Percentiles rank a stretch among this genome's conserved stretches.
Conservation (phyloP, 1,284 basidiomycete species). For the Bothia castanella region DNA sequence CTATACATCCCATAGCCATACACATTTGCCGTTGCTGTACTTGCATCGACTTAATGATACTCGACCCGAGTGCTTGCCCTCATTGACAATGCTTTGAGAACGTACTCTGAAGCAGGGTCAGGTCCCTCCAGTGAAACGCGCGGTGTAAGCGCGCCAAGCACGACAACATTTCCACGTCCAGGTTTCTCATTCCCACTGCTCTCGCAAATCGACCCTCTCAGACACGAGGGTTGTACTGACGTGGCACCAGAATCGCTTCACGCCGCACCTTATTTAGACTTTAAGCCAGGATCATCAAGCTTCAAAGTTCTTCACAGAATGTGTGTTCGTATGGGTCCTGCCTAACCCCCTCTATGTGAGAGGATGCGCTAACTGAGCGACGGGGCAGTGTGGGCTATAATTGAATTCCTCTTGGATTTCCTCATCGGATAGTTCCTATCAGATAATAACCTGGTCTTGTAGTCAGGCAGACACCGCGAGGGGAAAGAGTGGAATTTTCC, state of each 20-base stretch:
- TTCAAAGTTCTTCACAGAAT: conserved; percentile 11
- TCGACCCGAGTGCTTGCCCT: background rate
- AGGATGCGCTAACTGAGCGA: conserved; percentile 12
- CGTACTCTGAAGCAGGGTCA: conserved; percentile 11
- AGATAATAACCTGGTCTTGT: conserved; percentile 9
- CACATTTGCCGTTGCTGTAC: conserved; percentile 20
- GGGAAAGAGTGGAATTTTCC: conserved; percentile 19
- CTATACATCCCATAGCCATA: conserved; percentile 25
- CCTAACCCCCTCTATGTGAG: conserved; percentile 20
- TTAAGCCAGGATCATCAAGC: conserved; percentile 24
- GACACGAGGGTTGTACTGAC: conserved; percentile 12
- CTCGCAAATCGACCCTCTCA: conserved; percentile 5
- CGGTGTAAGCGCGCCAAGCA: conserved; percentile 3
- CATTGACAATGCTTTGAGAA: background rate
- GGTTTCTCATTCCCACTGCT: conserved; percentile 11
- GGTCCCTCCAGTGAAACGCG: conserved; percentile 7
- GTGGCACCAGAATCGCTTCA: conserved; percentile 14
- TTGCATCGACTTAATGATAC: conserved; percentile 23
- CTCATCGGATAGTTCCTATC: conserved; percentile 8
- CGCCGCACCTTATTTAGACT: conserved; percentile 26
- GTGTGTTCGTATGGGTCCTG: conserved; percentile 7
- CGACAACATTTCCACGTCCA: conserved; percentile 10
- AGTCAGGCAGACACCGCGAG: conserved; percentile 17
- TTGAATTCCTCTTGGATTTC: conserved; percentile 23
- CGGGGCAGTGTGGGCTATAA: conserved; percentile 29